Percentiles rank a stretch among this genome's conserved stretches.
Conservation (phyloP, 208 protist species). For the Lotmaria passim region DNA sequence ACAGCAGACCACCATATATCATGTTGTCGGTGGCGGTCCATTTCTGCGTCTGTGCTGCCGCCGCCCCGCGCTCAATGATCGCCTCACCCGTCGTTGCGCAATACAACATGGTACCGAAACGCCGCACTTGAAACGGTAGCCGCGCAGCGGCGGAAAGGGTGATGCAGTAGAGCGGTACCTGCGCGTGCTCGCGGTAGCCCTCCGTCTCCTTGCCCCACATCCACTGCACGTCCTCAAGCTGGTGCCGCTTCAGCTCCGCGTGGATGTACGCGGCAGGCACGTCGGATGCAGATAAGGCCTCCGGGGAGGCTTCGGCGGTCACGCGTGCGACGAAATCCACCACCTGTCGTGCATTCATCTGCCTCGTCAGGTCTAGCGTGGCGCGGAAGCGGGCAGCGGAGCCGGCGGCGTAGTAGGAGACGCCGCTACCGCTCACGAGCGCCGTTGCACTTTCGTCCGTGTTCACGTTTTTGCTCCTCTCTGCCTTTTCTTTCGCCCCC, state of each 20-base stretch:
- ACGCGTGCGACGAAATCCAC: conserved; percentile 23
- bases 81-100: conserved; percentile 30
- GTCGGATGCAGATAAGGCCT: too few relatives aligned
- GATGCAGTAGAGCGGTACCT: conserved; percentile 32
- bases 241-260: conserved; percentile 60
- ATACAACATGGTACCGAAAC: conserved; percentile 39
- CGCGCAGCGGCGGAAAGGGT: neutral
- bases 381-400: conserved; percentile 19
- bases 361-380: conserved; percentile 22
- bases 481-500: too few relatives aligned
- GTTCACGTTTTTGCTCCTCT: neutral
- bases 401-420: conserved; percentile 29
- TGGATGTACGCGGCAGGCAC: too few relatives aligned
- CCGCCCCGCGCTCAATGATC: conserved; percentile 1
- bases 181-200: conserved; percentile 38
- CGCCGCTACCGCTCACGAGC: conserved; percentile 4
- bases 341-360: conserved; percentile 25
- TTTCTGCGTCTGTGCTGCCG: neutral
- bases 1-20: conserved; percentile 55
- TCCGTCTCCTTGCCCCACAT: conserved; percentile 44
- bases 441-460: neutral
- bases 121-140: neutral
- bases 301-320: too few relatives aligned
- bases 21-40: neutral
- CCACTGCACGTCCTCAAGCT: conserved; percentile 50